Conservation (phyloP, 352 stramenopile genomes). For the Blastocystis hominis region DNA sequence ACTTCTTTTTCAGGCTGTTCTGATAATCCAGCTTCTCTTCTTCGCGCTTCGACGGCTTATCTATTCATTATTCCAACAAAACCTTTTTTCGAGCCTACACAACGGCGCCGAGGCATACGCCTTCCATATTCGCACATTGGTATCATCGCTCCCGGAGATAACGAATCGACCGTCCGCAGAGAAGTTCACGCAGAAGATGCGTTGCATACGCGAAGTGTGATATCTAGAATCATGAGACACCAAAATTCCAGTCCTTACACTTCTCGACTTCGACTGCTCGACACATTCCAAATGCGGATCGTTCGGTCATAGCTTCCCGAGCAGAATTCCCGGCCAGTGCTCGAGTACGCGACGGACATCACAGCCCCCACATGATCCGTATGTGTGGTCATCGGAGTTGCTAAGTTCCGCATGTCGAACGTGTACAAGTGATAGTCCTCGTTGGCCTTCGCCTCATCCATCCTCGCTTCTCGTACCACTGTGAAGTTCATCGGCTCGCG, state of each 20-base stretch:
- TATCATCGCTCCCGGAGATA: slow-evolving; percentile 94
- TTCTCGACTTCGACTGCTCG: slow-evolving; percentile 73
- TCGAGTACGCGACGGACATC: slow-evolving; percentile 90
- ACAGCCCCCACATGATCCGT: slow-evolving; percentile 95
- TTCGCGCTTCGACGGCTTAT: slow-evolving; percentile 66
- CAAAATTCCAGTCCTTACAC: slow-evolving; percentile 60
- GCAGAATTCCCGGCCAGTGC: slow-evolving; percentile 92
- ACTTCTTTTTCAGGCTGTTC: slow-evolving; percentile 87
- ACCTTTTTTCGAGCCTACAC: slow-evolving; percentile 70
- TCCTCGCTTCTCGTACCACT: slow-evolving; percentile 66
- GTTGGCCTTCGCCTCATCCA: slow-evolving; percentile 69
- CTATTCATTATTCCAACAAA: slow-evolving; percentile 61
- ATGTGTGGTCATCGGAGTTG: slow-evolving; percentile 79
- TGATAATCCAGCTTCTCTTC: slow-evolving; percentile 85
- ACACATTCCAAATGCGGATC: slow-evolving; percentile 86
- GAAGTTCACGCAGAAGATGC: slow-evolving; percentile 79
- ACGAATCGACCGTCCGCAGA: slow-evolving; percentile 84
- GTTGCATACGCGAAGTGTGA: slow-evolving; percentile 97
- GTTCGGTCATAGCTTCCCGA: slow-evolving; percentile 94
- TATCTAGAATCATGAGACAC: slow-evolving; percentile 66
- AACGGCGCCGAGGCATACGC: slow-evolving; percentile 82
- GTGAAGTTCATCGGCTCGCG: slow-evolving; percentile 97
- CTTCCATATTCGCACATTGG: slow-evolving; percentile 98
- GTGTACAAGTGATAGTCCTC: slow-evolving; percentile 98
- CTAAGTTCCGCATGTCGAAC: slow-evolving; percentile 97